Percentiles rank a stretch among this genome's conserved stretches.
Conservation (phyloP, 495 filamentous ascomycete species). For the Penicillium egyptiacum region DNA sequence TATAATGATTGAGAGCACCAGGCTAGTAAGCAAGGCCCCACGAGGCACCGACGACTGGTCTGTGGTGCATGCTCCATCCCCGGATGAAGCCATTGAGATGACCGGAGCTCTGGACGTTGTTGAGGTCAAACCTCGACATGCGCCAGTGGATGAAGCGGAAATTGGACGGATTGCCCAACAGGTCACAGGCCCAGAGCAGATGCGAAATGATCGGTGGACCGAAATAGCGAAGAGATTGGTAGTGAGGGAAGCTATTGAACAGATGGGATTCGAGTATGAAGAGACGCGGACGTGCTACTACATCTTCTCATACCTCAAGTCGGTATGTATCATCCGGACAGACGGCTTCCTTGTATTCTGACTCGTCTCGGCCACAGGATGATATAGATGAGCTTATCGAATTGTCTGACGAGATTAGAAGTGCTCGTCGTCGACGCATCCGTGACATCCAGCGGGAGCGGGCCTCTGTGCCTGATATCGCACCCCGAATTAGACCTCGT, state of each 20-base stretch:
- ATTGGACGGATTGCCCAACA: slow-evolving; percentile 39
- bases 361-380: slow-evolving; percentile 55
- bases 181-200: slow-evolving; percentile 40
- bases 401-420: slow-evolving; percentile 77
- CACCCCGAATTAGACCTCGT: neutral
- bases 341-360: slow-evolving; percentile 2
- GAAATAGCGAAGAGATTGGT: slow-evolving; percentile 96
- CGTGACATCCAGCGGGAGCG: slow-evolving; percentile 82
- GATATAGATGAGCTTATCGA: slow-evolving; percentile 82
- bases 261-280: slow-evolving; percentile 83
- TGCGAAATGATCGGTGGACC: slow-evolving; percentile 80
- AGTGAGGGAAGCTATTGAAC: slow-evolving; percentile 80
- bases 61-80: slow-evolving; percentile 20
- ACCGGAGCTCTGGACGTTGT: slow-evolving; percentile 23
- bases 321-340: slow-evolving; percentile 58
- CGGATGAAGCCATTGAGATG: slow-evolving; percentile 23
- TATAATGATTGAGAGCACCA: slow-evolving; percentile 36
- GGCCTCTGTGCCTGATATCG: slow-evolving; percentile 23
- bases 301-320: slow-evolving; percentile 83
- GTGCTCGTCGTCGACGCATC: slow-evolving; percentile 70
- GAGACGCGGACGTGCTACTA: slow-evolving; percentile 90
- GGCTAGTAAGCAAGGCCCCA: slow-evolving; percentile 3
- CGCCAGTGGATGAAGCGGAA: slow-evolving; percentile 26
- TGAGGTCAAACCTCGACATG: slow-evolving; percentile 24
- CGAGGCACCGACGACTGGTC: slow-evolving; percentile 25